Conservation (phyloP, 768 basidiomycete genomes). For the Tubosaeta sp. region DNA sequence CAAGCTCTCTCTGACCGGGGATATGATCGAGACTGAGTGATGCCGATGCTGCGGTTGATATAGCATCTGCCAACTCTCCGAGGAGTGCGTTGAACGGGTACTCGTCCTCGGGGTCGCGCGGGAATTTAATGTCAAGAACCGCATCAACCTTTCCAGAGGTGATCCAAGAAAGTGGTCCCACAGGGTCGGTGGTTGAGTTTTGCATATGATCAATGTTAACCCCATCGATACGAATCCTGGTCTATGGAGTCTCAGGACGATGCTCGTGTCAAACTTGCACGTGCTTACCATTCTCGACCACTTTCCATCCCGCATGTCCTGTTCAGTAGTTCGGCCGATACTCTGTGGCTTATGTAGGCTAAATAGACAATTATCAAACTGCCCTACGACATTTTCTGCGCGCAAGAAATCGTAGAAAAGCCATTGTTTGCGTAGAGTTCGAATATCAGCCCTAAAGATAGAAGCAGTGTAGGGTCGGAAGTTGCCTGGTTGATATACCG, state of each 20-base stretch:
- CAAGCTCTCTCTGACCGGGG: conserved; percentile 83
- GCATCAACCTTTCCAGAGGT: conserved; percentile 95
- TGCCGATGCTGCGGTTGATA: conserved; percentile 58
- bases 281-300: conserved; percentile 82
- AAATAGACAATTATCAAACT: conserved; percentile 96
- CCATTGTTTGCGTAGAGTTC: conserved; percentile 86
- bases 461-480: conserved; percentile 92
- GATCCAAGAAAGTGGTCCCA: conserved; percentile 91
- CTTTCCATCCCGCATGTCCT: conserved; percentile 75
- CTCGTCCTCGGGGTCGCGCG: conserved; percentile 70
- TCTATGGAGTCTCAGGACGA: conserved; percentile 41
- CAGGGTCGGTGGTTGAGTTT: conserved; percentile 72
- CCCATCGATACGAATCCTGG: conserved; percentile 94
- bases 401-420: conserved; percentile 88
- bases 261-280: neutral
- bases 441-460: conserved; percentile 90
- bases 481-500: conserved; percentile 88
- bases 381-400: conserved; percentile 94
- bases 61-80: conserved; percentile 86
- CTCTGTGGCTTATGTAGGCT: conserved; percentile 96
- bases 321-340: conserved; percentile 85
- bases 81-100: conserved; percentile 75
- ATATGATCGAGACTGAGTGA: conserved; percentile 54
- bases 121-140: conserved; percentile 97
- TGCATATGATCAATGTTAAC: conserved; percentile 95